Percentiles rank a stretch among this genome's conserved stretches.
phyloP scores from a whole-genome alignment of 192 early-diverging fungal genomes.

The Helicostylum pulchrum region DNA sequence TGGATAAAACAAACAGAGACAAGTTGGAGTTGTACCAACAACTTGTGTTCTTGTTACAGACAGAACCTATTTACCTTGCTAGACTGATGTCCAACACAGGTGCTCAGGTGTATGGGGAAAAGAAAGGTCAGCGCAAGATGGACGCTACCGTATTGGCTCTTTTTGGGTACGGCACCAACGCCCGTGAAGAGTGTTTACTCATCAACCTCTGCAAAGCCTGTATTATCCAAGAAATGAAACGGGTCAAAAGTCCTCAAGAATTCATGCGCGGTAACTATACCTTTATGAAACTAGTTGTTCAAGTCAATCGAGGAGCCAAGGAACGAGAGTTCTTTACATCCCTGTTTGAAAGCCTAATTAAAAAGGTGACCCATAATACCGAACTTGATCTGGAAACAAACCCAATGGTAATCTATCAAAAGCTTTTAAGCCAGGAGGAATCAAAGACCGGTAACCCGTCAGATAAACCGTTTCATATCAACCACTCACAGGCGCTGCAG shows the following conservation, averaged over 20 bases:
- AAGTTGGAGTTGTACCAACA: constrained; percentile 85
- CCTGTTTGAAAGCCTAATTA: constrained; percentile 79
- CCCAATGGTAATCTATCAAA: constrained; percentile 84
- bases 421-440: constrained; percentile 87
- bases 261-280: constrained; percentile 94
- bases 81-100: constrained; percentile 85
- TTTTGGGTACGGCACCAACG: constrained; percentile 97
- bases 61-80: constrained; percentile 90
- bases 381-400: constrained; percentile 90
- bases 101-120: constrained; percentile 64
- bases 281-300: constrained; percentile 95
- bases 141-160: constrained; percentile 89
- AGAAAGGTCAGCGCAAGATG: constrained; percentile 73
- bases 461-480: constrained; percentile 69
- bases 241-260: constrained; percentile 79
- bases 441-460: constrained; percentile 81
- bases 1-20: constrained; percentile 84
- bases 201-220: constrained; percentile 86
- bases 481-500: constrained; percentile 73
- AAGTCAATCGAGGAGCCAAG: constrained; percentile 93
- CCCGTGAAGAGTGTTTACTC: constrained; percentile 93
- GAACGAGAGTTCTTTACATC: constrained; percentile 89
- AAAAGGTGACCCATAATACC: constrained; percentile 70
- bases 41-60: constrained; percentile 95
- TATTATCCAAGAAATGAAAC: constrained; percentile 89